These are phyloP conservation scores for Nigrospora sphaerica DNA, from an alignment of 2,329 filamentous ascomycete genomes.

Conservation along the genomic window DNA sequence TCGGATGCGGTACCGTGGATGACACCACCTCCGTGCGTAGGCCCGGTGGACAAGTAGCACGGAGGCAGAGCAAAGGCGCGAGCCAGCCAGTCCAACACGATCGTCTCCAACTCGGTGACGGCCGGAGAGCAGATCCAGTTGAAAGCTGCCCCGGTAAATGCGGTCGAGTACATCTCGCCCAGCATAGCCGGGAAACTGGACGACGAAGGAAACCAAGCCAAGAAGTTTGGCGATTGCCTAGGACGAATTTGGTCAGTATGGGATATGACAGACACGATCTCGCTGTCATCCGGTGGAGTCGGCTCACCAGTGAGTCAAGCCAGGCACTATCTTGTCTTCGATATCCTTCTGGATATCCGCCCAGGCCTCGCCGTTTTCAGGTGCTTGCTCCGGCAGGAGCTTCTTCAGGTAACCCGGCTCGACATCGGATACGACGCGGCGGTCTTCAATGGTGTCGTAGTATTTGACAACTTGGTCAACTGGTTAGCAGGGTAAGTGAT, in stretches of 20 bases:
- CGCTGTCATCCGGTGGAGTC: not conserved
- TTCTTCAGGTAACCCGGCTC: constrained; percentile 80
- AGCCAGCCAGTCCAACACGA: constrained; percentile 88
- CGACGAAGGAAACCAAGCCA: constrained; percentile 88
- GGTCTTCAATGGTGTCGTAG: constrained; percentile 65
- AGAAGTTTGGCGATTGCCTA: constrained; percentile 83
- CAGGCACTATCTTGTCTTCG: constrained; percentile 79
- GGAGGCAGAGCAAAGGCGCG: constrained; percentile 66
- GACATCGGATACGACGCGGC: constrained; percentile 69
- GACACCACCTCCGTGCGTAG: constrained; percentile 75
- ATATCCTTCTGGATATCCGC: constrained; percentile 75
- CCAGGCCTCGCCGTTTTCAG: constrained; percentile 65
- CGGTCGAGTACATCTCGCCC: constrained; percentile 85
- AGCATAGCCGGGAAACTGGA: constrained; percentile 80
- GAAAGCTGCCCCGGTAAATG: constrained; percentile 86
- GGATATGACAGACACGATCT: not conserved
- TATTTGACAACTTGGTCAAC: constrained; percentile 64
- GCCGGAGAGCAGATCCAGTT: constrained; percentile 96
- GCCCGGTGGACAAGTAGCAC: constrained; percentile 65
- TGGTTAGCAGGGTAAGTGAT: constrained; percentile 3
- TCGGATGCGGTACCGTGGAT: constrained; percentile 90
- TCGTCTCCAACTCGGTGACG: constrained; percentile 86
- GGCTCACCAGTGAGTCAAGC: constrained; percentile 74
- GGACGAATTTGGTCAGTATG: not conserved
- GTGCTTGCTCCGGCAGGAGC: constrained; percentile 63